Evolutionary conservation across 306 rosid species (phyloP), one percentile per base, ranked within the genome.

Genomic region (Cotoneaster glaucophyllus): DNA sequence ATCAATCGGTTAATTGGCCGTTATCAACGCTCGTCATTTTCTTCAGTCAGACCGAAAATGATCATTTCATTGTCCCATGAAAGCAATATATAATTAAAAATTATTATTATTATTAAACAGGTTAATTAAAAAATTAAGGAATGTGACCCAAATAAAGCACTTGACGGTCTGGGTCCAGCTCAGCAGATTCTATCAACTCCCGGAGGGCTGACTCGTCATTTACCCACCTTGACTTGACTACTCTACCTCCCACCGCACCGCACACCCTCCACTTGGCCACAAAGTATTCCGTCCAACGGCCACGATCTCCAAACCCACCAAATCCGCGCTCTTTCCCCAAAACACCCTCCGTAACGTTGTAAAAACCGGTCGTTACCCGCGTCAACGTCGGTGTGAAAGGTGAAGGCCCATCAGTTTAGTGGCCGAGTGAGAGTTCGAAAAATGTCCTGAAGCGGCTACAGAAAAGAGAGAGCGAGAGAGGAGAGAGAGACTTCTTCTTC

Each of bases 331-430:
- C 7, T 34, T 21, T 78, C 69, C 86, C 93, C 58, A 82, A 70
- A 82, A 29, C 69, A 72, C 91, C 91, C 93, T 32, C 76, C 17
- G 3, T 8, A 82, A 82, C 83, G 87, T 78, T 80, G 78, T 22
- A 72, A 34, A 29, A 7, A 2, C 50, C 39, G 14, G 45, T 53
- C 21, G 22, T 22, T 39, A 26, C 58, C 62, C 12, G 58, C 29
- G 66, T 78, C 81, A 71, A 39, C 39, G 21, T 10, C 62, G 71
- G 75, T 80, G 69, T 81, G 24, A 59, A 31, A 24, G 28, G 6
- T 32, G 8, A 77, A 41, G 11, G 22, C 25, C 6, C 48, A 22
- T 68, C 70, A 19, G 76, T 67, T 53, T 28, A 74, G 79, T 58
- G 52, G 62, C 25, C 24, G 17, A 72, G 26, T 26, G 50, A 48